These are phyloP conservation scores for Angomonas ambiguus DNA, from an alignment of 208 protist species.

Conservation along the genomic window DNA sequence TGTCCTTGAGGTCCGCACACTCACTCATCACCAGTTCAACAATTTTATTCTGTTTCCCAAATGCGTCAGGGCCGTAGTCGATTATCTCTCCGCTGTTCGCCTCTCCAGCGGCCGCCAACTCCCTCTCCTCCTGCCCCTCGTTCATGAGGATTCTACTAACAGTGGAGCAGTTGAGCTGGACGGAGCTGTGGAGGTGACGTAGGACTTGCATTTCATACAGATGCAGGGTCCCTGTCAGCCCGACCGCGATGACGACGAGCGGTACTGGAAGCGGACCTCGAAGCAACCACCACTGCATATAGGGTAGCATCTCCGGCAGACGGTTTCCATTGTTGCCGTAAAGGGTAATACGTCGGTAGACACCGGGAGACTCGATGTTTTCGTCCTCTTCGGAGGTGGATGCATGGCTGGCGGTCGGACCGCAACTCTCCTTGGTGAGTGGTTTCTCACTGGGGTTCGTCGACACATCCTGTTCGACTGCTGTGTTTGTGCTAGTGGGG, in stretches of 20 bases:
- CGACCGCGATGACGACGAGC: not conserved
- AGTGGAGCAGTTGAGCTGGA: not conserved
- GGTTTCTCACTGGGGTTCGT: too few species aligned
- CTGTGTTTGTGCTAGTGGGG: too few species aligned
- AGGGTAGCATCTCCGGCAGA: not conserved
- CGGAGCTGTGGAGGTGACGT: not conserved
- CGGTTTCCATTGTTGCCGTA: conserved; percentile 1
- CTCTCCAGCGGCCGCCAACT: not conserved
- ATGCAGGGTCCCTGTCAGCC: not conserved
- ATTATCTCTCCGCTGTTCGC: not conserved
- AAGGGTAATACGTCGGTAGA: conserved; percentile 2
- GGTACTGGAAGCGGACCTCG: not conserved
- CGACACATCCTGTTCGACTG: too few species aligned
- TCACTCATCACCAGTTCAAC: conserved; percentile 3
- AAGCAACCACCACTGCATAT: not conserved
- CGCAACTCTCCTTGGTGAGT: too few species aligned
- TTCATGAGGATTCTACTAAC: not conserved
- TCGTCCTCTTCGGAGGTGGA: not conserved
- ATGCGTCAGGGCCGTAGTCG: not conserved
- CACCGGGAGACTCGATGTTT: not conserved
- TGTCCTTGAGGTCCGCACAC: not conserved
- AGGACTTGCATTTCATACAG: not conserved
- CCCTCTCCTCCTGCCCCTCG: not conserved
- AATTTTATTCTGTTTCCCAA: not conserved
- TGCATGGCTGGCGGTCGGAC: not conserved